Evolutionary conservation across 768 basidiomycete genomes (phyloP), one percentile per base, ranked within the genome.

Genomic region (Lentinula boryana): DNA sequence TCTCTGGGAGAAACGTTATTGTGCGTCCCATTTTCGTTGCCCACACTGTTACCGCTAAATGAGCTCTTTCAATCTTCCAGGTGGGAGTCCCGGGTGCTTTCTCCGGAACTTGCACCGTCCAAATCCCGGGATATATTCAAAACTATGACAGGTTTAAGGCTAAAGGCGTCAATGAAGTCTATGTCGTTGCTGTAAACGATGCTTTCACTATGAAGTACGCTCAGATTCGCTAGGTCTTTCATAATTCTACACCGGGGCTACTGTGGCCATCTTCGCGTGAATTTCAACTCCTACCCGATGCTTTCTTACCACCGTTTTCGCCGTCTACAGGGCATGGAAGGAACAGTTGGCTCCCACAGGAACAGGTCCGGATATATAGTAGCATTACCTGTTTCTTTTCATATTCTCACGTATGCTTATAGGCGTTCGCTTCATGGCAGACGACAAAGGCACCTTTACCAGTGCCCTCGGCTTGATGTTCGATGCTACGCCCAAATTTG

Each of bases 21-120:
- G 87, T 88, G 65, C 49, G 82, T 77, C 35, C 13, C 15, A 10
- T 40, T 10, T 35, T 18, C 31, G 5, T 38, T 46, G 4, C 12
- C 23, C 7, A 44, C 23, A 13, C 35, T 18, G 18, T 15, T 9
- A 32, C 16, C 13, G 8, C 44, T 2, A 13, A 53, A 1, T 53
- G 1, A 36, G n/a, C 13, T 8, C 18, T 40, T 21, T 13, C 18
- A 6, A 44, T 18, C 36, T 16, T 60, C 6, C 51, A 88, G 87
- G 78, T 92, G 60, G 85, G 86, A 12, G 87, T 91, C 33, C 89
- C 91, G 0, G 89, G 88, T 15, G 88, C 88, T 6, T 92, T 91
- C 73, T 88, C 87, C 2, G 85, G 84, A 6, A 61, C 60, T 12
- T 61, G 60, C 53, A 61, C 21, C 27, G 53, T 38, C 35, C 57